Base-by-base conservation (phyloP, 2,329 filamentous ascomycete species). In the Chaetomiaceae sp. region DNA sequence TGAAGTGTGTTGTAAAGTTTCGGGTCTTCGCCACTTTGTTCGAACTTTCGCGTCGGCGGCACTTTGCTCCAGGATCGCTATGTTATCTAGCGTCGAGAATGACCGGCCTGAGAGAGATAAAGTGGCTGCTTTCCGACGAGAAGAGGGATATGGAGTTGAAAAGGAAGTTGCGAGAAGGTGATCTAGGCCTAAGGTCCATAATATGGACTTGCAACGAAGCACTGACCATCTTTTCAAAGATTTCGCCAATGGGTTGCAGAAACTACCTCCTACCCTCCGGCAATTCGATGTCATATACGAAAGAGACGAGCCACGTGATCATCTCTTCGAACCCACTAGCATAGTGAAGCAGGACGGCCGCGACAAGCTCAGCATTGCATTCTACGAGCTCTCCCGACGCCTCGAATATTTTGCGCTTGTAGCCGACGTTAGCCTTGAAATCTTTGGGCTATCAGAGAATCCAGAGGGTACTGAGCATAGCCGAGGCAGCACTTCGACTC, bases 281-380 rank as follows among this genome's bases (percentile, higher is more conserved):
- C 6, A 27, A n/a, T 38, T 29, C 14, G 2, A 27, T 2, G 22
- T 38, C 36, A 2, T 10, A n/a, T 38, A 38, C 36, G 14, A 27
- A 6, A 17, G 36, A 27, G 8, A 4, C n/a, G 8, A 8, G 18
- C 36, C 36, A 27, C 14, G 14, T n/a, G 40, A 42, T 12, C 40
- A 36, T 32, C 36, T 30, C 40, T 42, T 36, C 22, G 30, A 27
- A 19, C 34, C 15, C 8, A 30, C 40, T 3, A 42, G 32, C 22
- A 42, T 42, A n/a, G 32, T 42, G 12, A 32, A 42, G n/a, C 32
- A 36, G 24, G 40, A 33, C 22, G 17, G 27, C 39, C 15, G 26
- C 30, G 40, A 42, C 32, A 42, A 36, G 40, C 15, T 42, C 12
- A 42, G 40, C 22, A 20, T 42, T 12, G 40, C 40, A 30, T 22